Evolutionary conservation across 1,284 basidiomycete genomes (phyloP).

Genomic region (Moniliophthora roreri): DNA sequence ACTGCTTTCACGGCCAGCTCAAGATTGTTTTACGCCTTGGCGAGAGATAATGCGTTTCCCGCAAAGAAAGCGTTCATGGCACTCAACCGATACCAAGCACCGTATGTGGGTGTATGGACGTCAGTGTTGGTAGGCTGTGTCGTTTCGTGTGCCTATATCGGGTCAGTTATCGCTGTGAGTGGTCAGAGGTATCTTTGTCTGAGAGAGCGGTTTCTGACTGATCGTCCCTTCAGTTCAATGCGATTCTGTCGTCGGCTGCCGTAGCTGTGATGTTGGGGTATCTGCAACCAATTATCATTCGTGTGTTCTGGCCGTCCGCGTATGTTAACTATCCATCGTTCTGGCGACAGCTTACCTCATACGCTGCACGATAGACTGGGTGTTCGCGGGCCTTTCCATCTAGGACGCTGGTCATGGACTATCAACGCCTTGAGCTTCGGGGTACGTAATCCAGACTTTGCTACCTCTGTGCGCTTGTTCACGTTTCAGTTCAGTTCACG

Average conservation of each 20-base stretch:
- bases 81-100: conserved; percentile 54
- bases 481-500: conserved; percentile 40
- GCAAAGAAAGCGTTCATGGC: conserved; percentile 45
- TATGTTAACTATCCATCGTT: conserved; percentile 25
- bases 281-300: conserved; percentile 56
- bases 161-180: conserved; percentile 52
- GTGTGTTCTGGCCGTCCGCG: conserved; percentile 59
- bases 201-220: not conserved
- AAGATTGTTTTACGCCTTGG: conserved; percentile 55
- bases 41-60: conserved; percentile 53
- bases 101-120: conserved; percentile 56
- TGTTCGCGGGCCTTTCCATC: conserved; percentile 51
- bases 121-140: conserved; percentile 54
- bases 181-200: not conserved
- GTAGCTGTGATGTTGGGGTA: conserved; percentile 63
- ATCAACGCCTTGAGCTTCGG: conserved; percentile 49
- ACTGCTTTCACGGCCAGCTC: conserved; percentile 64
- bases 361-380: conserved; percentile 31
- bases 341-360: not conserved
- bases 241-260: conserved; percentile 55
- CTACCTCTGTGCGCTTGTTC: not conserved
- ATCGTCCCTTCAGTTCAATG: conserved; percentile 44
- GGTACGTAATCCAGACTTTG: conserved; percentile 31
- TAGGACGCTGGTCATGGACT: conserved; percentile 53
- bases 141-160: conserved; percentile 60